These are phyloP conservation scores for Candida golubevii DNA, from an alignment of 805 yeast species.

Conservation along the genomic window DNA sequence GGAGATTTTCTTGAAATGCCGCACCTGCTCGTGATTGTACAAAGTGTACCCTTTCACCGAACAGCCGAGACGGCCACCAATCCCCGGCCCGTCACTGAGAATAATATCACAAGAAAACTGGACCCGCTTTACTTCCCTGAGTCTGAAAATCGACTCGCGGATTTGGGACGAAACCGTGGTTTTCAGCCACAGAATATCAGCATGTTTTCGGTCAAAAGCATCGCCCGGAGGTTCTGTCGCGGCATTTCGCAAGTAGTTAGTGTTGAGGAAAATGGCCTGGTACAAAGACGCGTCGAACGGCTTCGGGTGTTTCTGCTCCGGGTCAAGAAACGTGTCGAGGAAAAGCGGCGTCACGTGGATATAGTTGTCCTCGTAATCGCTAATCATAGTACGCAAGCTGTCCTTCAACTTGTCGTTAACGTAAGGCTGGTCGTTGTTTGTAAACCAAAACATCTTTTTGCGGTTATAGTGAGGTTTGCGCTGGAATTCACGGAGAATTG, in stretches of 20 bases:
- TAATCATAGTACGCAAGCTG: slow-evolving; percentile 51
- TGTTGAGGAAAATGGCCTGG: slow-evolving; percentile 53
- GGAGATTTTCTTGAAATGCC: slow-evolving; percentile 49
- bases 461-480: slow-evolving; percentile 44
- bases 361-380: slow-evolving; percentile 52
- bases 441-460: slow-evolving; percentile 63
- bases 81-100: slow-evolving; percentile 42
- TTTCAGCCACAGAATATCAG: slow-evolving; percentile 5
- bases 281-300: slow-evolving; percentile 42
- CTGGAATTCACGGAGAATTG: slow-evolving; percentile 53
- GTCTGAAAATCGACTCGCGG: slow-evolving; percentile 45
- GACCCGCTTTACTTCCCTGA: slow-evolving; percentile 59
- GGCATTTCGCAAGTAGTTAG: slow-evolving; percentile 29
- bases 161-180: slow-evolving; percentile 28
- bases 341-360: slow-evolving; percentile 64
- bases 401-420: slow-evolving; percentile 40
- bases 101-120: slow-evolving; percentile 60
- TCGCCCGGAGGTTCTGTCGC: slow-evolving; percentile 9
- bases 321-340: slow-evolving; percentile 23
- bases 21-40: slow-evolving; percentile 50
- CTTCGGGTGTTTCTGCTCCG: slow-evolving; percentile 15
- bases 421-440: slow-evolving; percentile 70
- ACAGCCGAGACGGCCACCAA: slow-evolving; percentile 44
- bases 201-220: slow-evolving; percentile 3
- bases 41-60: slow-evolving; percentile 71